Evolutionary conservation across 2,329 filamentous ascomycete species (phyloP), one percentile per base, ranked within the genome.

Genomic region (Ophiostoma sp.): DNA sequence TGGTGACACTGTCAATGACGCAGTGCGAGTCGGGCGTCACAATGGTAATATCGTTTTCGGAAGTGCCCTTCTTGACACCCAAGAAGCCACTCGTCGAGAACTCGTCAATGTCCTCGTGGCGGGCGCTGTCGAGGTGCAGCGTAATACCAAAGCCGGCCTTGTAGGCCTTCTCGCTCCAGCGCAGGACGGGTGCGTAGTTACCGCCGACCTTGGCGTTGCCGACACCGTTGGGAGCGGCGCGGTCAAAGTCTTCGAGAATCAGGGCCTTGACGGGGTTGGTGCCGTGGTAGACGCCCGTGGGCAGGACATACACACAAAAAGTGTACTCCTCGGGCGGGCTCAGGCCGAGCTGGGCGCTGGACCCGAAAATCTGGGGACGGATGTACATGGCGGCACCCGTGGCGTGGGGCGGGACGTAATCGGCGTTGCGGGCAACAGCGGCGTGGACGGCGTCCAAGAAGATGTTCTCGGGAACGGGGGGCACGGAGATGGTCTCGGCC

Each of bases 81-180:
- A 98, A 92, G 82, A 99, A 98, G 0, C 94, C 95, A 76, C 92
- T 95, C 0, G 96, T 98, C 77, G 92, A 96, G 81, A 98, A 99
- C 86, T 99, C 95, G 79, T 99, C 95, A 75, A 99, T 89, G 81
- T 97, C 94, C 74, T 89, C 91, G 78, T 95, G 89, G 11, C 89
- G 93, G 79, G 91, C 90, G 81, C 93, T 96, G 83, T 98, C 96
- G 72, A 98, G 85, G 81, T 98, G 95, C 79, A 98, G 86, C 1
- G 95, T 98, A 79, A 98, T 98, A n/a, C 93, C 95, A 79, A 89
- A 98, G 42, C 95, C 95, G 74, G 93, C 88, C 22, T 86, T 84
- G 73, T 91, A 86, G 0, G 96, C 95, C 79, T 88, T 91, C 78
- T 97, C 94, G 79, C 93, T 97, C 87, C 93, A 94, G 72, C 92